Evolutionary conservation across 108 stramenopile genomes (phyloP), one percentile per base, ranked within the genome.

Genomic region (Skeletonema tropicum): DNA sequence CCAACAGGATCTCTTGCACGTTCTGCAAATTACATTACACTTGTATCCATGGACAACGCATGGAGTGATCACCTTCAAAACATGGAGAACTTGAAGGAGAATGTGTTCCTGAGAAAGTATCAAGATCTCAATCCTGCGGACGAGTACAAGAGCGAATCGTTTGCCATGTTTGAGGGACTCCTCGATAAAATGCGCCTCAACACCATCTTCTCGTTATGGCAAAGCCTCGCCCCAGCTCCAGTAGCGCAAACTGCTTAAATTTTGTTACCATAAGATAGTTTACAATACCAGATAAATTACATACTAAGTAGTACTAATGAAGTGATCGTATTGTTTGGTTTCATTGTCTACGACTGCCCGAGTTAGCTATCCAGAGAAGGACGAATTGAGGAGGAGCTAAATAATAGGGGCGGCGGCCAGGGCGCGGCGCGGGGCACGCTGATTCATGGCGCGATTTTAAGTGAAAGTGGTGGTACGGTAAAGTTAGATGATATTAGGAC

Each of bases 11-110:
- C 91, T 14, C 65, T 93, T 23, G 90, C 88, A 11, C 88, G 92
- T 25, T 95, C 95, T n/a, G 88, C 91, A 26, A 91, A 92, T 57
- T 93, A 94, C 81, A 88, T 94, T 63, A 88, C 89, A 4, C 90
- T 96, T 36, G 88, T 96, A 33, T 87, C 90, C 12, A 87, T 93
- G 88, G 96, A 96, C 79, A 94, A 93, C 74, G 92, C 92, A 3
- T 96, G 93, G 93, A 90, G 89, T 73, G 92, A 96, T 62, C 96
- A 96, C 72, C 74, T 96, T 10, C 90, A 92, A 60, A 84, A 88
- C 67, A 88, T 96, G 91, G 93, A 93, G 62, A 87, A 89, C 65
- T 64, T 96, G 68, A 91, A 94, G 60, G 96, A 96, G 64, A 82
- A 76, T 59, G 96, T 96, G 21, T 83, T 88, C 65, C 66, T 96